Evolutionary conservation across 139 green algal genomes (phyloP).

Genomic region (Picochlorum costavermella): DNA sequence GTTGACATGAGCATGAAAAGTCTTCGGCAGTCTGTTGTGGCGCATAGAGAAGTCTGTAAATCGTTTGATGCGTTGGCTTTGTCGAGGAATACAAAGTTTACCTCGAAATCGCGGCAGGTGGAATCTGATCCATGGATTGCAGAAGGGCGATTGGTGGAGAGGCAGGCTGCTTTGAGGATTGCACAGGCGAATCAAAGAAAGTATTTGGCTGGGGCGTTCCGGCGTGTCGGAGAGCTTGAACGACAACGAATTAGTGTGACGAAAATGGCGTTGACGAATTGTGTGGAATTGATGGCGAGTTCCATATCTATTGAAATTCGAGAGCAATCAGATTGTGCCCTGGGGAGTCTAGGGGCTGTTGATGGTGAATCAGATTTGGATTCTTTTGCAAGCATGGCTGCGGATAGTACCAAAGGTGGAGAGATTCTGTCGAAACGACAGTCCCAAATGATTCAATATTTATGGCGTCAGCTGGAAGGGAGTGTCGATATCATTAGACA

Average conservation of each 20-base stretch:
- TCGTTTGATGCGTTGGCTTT: slow-evolving; percentile 13
- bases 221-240: slow-evolving; percentile 40
- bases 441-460: slow-evolving; percentile 33
- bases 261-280: slow-evolving; percentile 11
- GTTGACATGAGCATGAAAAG: slow-evolving; percentile 24
- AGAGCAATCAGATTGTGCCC: neutral
- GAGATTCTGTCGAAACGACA: slow-evolving; percentile 43
- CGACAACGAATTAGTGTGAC: slow-evolving; percentile 22
- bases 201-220: slow-evolving; percentile 39
- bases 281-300: neutral
- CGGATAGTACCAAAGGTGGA: slow-evolving; percentile 20
- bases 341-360: slow-evolving; percentile 2
- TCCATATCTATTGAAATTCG: neutral
- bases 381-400: slow-evolving; percentile 13
- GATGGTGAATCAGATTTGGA: slow-evolving; percentile 23
- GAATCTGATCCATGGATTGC: slow-evolving; percentile 57
- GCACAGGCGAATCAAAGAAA: slow-evolving; percentile 34
- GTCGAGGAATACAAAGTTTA: slow-evolving; percentile 11
- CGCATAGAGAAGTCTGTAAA: slow-evolving; percentile 24
- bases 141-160: slow-evolving; percentile 33
- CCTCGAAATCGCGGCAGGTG: slow-evolving; percentile 1
- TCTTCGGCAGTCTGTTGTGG: slow-evolving; percentile 24
- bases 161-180: slow-evolving; percentile 27
- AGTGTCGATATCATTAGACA: slow-evolving; percentile 57
- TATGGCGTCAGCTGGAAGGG: slow-evolving; percentile 51